These are phyloP conservation scores for Omphalea diandra DNA, from an alignment of 441 rosid species.

Conservation along the genomic window DNA sequence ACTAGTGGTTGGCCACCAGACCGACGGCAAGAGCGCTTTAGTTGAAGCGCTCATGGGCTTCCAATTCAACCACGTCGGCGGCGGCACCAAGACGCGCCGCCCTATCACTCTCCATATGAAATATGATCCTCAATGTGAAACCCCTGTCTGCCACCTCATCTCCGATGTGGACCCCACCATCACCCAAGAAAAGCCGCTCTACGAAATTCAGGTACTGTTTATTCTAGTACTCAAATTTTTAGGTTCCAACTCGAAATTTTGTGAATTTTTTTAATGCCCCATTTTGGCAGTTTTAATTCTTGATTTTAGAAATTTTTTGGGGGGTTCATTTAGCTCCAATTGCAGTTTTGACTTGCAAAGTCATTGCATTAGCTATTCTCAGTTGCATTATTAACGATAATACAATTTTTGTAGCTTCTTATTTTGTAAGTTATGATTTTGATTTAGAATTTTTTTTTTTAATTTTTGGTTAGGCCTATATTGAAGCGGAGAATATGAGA, in stretches of 20 bases:
- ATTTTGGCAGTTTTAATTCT: no score
- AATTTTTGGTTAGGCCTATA: conserved; percentile 53
- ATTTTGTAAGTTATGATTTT: neutral
- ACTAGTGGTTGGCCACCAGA: conserved; percentile 91
- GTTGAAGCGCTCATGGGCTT: conserved; percentile 98
- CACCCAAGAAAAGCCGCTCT: conserved; percentile 60
- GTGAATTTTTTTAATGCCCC: no score
- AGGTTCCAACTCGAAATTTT: no score
- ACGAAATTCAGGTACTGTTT: conserved; percentile 84
- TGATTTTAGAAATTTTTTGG: no score
- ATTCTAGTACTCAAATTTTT: no score
- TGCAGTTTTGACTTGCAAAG: no score
- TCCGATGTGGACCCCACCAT: conserved; percentile 60
- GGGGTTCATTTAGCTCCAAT: no score
- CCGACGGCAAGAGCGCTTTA: conserved; percentile 92
- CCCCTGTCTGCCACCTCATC: no score
- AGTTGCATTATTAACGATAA: no score
- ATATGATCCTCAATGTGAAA: no score
- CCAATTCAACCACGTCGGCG: conserved; percentile 98
- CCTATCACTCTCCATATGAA: conserved; percentile 96
- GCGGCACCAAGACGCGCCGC: conserved; percentile 93
- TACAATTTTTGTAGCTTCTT: neutral
- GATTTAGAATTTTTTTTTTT: no score
- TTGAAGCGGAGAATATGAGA: conserved; percentile 89
- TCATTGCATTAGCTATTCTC: no score